Evolutionary conservation across 108 stramenopile genomes (phyloP), one percentile per base, ranked within the genome.

Genomic region (Seminavis robusta): DNA sequence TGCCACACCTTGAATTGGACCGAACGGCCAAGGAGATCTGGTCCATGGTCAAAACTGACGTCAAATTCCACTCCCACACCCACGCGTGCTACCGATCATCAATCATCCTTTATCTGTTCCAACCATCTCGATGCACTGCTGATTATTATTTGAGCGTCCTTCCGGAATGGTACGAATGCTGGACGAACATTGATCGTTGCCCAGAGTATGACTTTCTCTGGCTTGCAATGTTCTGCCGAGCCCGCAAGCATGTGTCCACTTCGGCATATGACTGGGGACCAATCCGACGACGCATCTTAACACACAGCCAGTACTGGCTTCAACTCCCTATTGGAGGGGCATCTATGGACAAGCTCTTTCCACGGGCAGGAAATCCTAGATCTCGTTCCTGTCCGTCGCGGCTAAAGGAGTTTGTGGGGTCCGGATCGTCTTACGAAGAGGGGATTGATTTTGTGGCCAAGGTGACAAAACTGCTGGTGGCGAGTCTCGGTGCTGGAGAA

Each of bases 171-270:
- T 63, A 63, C 17, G 71, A 86, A n/a, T 47, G 80, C 53, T 90
- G 88, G 90, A 74, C 80, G 19, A 88, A 77, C 27, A 72, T 90
- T 27, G 88, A 91, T 74, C 84, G 86, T 15, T 92, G 90, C 70
- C 90, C 88, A 0, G 94, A 92, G 41, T 84, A 65, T 47, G 94
- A 95, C 45, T 88, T 72, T 66, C 59, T 90, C 33, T 95, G 89
- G 88, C 67, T 95, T 53, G 73, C 80, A 21, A 48, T 95, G 47
- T 83, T 95, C 56, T 78, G 83, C 47, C 61, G 94, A 40, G 83
- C 87, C 5, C 76, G 90, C 16, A 95, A 95, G 59, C 70, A 81
- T 58, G 48, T 88, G n/a, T 52, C 63, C 20, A 63, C 67, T 13
- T 26, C 41, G n/a, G 54, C 48, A 31, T 79, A 59, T 59, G 82